Evolutionary conservation across 2,329 filamentous ascomycete genomes (phyloP), one percentile per base, ranked within the genome.

Genomic region (Fusarium sp.): DNA sequence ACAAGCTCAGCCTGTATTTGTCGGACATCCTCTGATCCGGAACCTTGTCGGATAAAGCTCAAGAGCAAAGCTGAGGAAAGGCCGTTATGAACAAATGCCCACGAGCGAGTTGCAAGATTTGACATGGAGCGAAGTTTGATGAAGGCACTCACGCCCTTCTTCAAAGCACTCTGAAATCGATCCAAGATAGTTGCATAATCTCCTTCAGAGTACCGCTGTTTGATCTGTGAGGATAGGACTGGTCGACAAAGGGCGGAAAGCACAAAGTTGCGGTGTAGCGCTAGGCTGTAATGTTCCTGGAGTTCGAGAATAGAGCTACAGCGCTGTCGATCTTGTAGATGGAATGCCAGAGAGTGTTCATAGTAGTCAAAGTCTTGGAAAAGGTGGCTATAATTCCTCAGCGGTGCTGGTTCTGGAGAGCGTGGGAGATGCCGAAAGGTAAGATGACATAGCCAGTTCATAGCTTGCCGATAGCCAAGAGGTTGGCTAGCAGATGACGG

Each of bases 31-130:
- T 48, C 29, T 15, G 48, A 31, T 7, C 58, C 49, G 11, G 57
- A 47, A 1, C 43, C 55, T 6, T 67, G 50, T 2, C 25, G 29
- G 21, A 62, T 67, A 15, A 71, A 62, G 9, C 67, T 69, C 13
- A 71, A 36, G 5, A 69, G 43, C 6, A 71, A 37, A 0, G 63
- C 66, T 2, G 65, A 70, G 5, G 67, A 51, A n/a, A 70, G 63
- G 2, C 63, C 66, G 5, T 70, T 70, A 9, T 70, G 68, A 15
- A 71, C 47, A 4, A 65, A 69, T 5, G 69, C 68, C 68, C 68
- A 71, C 4, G 68, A 71, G 1, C 55, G 57, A 14, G 63, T 71
- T 8, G 68, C 52, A 39, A 61, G 54, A 15, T 42, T 67, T 5
- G 57, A 49, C 9, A 65, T 52, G 2, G 52, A 54, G 18, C 64